Conservation (phyloP, 352 stramenopile genomes). For the Globisporangium parvum region DNA sequence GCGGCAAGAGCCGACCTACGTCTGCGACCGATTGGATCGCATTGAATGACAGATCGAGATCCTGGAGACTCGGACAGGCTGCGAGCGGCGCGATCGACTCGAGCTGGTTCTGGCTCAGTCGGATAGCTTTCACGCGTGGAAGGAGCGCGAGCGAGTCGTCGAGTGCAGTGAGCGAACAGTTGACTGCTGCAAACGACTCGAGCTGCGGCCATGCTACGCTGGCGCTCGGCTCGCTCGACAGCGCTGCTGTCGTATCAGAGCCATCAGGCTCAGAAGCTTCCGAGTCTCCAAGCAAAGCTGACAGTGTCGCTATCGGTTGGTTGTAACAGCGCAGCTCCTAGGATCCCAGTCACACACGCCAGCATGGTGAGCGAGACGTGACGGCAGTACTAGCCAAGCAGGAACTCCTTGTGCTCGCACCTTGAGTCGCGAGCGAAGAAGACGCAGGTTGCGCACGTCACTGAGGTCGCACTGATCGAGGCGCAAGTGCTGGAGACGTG, state of each 20-base stretch:
- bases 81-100: conserved; percentile 4
- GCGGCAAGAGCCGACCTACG: conserved; percentile 5
- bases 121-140: conserved; percentile 7
- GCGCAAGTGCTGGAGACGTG: conserved; percentile 12
- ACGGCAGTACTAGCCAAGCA: not conserved
- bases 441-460: conserved; percentile 5
- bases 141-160: conserved; percentile 13
- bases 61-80: conserved; percentile 4
- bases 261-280: not conserved
- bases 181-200: conserved; percentile 14
- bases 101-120: conserved; percentile 13
- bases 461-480: conserved; percentile 6
- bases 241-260: not conserved
- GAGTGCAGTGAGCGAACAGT: conserved; percentile 10
- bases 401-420: not conserved
- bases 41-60: conserved; percentile 13
- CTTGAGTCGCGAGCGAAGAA: conserved; percentile 12
- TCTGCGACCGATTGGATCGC: conserved; percentile 11
- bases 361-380: not conserved
- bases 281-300: conserved; percentile 2
- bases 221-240: not conserved
- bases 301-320: conserved; percentile 1
- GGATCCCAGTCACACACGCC: not conserved
- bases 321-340: conserved; percentile 15
- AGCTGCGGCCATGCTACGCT: conserved; percentile 12